Base-by-base conservation (phyloP, 192 early-diverging fungal species). In the Coemansia sp. region DNA sequence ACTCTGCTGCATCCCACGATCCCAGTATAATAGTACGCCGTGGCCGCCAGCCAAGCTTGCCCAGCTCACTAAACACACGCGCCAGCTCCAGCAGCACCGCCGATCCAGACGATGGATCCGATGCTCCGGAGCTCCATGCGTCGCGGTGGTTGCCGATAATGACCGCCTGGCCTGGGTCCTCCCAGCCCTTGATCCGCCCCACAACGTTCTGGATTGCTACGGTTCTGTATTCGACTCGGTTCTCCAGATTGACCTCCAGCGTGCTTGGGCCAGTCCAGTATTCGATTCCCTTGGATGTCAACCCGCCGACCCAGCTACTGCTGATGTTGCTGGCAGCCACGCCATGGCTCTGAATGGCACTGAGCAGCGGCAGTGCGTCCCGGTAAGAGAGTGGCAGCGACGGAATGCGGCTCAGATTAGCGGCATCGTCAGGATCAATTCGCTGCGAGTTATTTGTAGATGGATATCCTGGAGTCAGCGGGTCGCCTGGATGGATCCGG, bases 1-100 rank as follows among this genome's bases (percentile, higher is more conserved):
- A 87, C 70, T 89, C 87, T 53, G 85, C 85, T 11, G 84, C 87
- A 66, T 89, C 87, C 87, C 87, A 89, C 25, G 84, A 86, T 5
- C 80, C 84, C 22, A 89, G 60, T 11, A 85, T 64, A 14, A 89
- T 80, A 6, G 86, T 86, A 43, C 87, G 79, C 21, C 82, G 70
- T 22, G 87, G 87, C 19, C 78, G 76, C 87, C 87, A 89, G 24
- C 86, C 87, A 15, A 77, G 60, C 58, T 75, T 71, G 23, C 79
- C 54, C 32, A 89, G 65, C 41, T 78, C 70, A n/a, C 87, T 73
- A 27, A 89, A 61, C 23, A 65, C 61, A 22, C 79, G 72, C 29
- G 74, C 86, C 0, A 85, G 50, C 51, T 89, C 87, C 43, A 89
- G 52, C 72, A 89, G 71, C 54, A 70, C 74, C 6, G 87, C 85